phyloP scores from a whole-genome alignment of 2,329 filamentous ascomycete species.

The Aspergillus hortae region DNA sequence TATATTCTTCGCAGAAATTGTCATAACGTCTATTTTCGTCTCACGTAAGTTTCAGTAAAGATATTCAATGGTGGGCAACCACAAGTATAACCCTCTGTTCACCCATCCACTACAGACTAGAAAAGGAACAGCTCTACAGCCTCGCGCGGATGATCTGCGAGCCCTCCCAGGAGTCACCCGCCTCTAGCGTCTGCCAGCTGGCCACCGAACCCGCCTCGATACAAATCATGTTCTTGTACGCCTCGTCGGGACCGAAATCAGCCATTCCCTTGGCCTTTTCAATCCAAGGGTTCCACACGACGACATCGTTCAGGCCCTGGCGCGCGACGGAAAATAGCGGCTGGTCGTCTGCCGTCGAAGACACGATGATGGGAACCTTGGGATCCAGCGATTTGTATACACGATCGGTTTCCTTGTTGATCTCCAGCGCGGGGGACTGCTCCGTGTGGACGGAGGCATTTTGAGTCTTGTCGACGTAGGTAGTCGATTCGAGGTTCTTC shows the following conservation, averaged over 20 bases:
- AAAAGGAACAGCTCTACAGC: slow-evolving; percentile 20
- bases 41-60: not conserved
- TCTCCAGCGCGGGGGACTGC: slow-evolving; percentile 60
- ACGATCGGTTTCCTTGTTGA: slow-evolving; percentile 79
- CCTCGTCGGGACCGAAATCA: slow-evolving; percentile 86
- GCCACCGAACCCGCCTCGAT: slow-evolving; percentile 84
- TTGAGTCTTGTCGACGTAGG: slow-evolving; percentile 80
- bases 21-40: not conserved
- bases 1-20: not conserved
- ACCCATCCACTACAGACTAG: not conserved
- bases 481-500: slow-evolving; percentile 69
- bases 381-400: slow-evolving; percentile 71
- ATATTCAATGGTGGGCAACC: slow-evolving; percentile 13
- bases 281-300: slow-evolving; percentile 96
- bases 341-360: slow-evolving; percentile 50
- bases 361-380: slow-evolving; percentile 31
- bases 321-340: slow-evolving; percentile 70
- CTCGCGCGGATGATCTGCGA: slow-evolving; percentile 54
- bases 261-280: slow-evolving; percentile 77
- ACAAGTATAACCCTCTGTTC: slow-evolving; percentile 32
- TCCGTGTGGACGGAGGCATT: slow-evolving; percentile 62
- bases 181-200: slow-evolving; percentile 79
- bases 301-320: slow-evolving; percentile 81
- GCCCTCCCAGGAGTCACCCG: slow-evolving; percentile 66
- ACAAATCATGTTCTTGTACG: slow-evolving; percentile 90